Conservation (phyloP, 2,329 filamentous ascomycete genomes). For the Ascochyta rabiei region DNA sequence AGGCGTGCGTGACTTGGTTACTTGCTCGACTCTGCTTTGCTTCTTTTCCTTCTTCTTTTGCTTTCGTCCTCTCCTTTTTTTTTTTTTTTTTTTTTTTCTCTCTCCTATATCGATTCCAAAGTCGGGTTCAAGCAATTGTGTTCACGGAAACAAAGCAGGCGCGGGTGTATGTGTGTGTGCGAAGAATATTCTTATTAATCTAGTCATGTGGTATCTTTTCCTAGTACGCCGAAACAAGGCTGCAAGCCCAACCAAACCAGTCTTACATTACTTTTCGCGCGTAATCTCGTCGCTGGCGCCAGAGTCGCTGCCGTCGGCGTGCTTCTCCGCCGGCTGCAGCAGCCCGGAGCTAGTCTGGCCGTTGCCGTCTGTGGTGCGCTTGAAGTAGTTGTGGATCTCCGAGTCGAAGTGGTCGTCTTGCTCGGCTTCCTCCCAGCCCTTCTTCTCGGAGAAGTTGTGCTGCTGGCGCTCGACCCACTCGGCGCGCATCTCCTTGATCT, state of each 20-base stretch:
- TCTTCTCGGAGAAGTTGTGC: slow-evolving; percentile 49
- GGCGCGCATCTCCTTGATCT: slow-evolving; percentile 79
- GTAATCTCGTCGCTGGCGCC: slow-evolving; percentile 14
- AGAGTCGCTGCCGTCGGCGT: slow-evolving; percentile 17
- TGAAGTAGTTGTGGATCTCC: slow-evolving; percentile 46
- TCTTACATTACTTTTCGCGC: slow-evolving; percentile 12
- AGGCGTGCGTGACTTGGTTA: too few species aligned
- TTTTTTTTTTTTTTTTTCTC: too few species aligned
- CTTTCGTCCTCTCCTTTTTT: too few species aligned
- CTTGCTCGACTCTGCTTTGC: too few species aligned
- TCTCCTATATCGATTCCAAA: too few species aligned
- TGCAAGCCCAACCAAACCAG: background rate
- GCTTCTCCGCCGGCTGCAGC: slow-evolving; percentile 26
- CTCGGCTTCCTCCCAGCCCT: slow-evolving; percentile 33
- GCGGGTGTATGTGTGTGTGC: too few species aligned
- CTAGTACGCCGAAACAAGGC: slow-evolving; percentile 2
- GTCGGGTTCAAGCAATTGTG: too few species aligned
- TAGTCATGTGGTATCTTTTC: slow-evolving; percentile 16
- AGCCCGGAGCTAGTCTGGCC: slow-evolving; percentile 17
- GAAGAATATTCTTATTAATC: slow-evolving; percentile 3
- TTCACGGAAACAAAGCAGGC: too few species aligned
- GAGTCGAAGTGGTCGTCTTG: slow-evolving; percentile 38
- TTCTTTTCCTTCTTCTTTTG: too few species aligned
- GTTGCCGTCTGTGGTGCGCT: slow-evolving; percentile 32
- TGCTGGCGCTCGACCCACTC: slow-evolving; percentile 63